Base-by-base conservation (phyloP, 1,284 basidiomycete genomes). In the Ceratobasidium papillatum region DNA sequence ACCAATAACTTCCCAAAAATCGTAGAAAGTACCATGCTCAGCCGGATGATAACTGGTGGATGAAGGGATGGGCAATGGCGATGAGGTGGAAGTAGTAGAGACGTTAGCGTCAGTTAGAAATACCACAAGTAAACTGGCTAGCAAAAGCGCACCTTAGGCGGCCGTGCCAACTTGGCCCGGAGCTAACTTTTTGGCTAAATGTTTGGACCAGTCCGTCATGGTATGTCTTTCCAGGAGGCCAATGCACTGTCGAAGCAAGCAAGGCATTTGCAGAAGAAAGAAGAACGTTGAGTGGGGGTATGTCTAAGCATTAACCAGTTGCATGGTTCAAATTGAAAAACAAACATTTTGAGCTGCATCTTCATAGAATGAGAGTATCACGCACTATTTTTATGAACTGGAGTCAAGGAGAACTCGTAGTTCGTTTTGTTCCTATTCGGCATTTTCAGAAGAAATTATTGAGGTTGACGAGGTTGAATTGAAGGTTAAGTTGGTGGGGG, bases 181-280 rank as follows among this genome's bases (percentile, higher is more conserved):
- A 59, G n/a, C 38, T 56, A 14, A 32, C 25, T 61, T 71, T 71
- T 51, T 71, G 68, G 22, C 54, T 43, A n/a, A 71, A 71, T 3
- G 68, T 71, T 41, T 71, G 68, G 17, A 71, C 68, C 14, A 34
- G 49, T 17, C 74, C 74, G 30, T 75, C 58, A 22, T 63, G 38
- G 27, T 63, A 75, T 19, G 64, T 75, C 22, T 68, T 54, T 25
- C 74, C 74, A 27, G 65, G 74, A 12, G 66, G 66, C 74, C 74
- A 75, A 17, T 59, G 64, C 8, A 75, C 66, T 14, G 58, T 71
- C 17, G 66, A 68, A n/a, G 65, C 61, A 32, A 75, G 74, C 36
- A 75, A 30, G 27, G 65, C 51, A 25, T 72, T 75, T 8, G 47
- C 74, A 0, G 74, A 36, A 2, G 45, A 14, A 19, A 75, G 45